Conservation (phyloP, 2,329 filamentous ascomycete genomes). For the Arachnopeziza araneosa region DNA sequence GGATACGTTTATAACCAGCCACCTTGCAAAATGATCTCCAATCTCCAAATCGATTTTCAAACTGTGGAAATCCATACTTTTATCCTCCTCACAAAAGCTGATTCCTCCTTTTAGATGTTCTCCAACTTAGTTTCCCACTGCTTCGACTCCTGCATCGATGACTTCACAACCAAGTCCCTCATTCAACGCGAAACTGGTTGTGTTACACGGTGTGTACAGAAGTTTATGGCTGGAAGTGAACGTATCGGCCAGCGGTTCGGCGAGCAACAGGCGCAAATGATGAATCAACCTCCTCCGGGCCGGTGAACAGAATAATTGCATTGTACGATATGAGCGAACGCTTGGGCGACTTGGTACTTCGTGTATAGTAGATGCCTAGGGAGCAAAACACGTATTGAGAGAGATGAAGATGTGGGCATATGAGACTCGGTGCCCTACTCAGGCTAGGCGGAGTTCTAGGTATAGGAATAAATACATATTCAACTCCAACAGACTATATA, state of each 20-base stretch:
- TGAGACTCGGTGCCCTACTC: background rate
- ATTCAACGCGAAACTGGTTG: conserved; percentile 84
- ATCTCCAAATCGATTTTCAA: too few species aligned
- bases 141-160: conserved; percentile 95
- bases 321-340: conserved; percentile 6
- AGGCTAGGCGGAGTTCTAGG: background rate
- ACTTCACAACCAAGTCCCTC: conserved; percentile 97
- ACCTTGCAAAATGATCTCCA: too few species aligned
- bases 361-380: background rate
- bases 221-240: conserved; percentile 88
- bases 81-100: conserved; percentile 8
- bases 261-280: conserved; percentile 59
- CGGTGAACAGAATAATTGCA: conserved; percentile 7
- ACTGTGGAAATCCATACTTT: too few species aligned
- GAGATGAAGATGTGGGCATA: background rate
- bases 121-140: conserved; percentile 74
- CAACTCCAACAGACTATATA: background rate
- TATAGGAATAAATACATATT: background rate
- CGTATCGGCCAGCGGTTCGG: conserved; percentile 87
- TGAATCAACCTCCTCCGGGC: conserved; percentile 31
- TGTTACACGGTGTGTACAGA: conserved; percentile 91
- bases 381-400: background rate
- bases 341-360: background rate
- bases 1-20: too few species aligned
- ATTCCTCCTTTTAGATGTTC: conserved; percentile 42